These are phyloP conservation scores for Aphanomyces astaci DNA, from an alignment of 352 stramenopile species.

Conservation along the genomic window DNA sequence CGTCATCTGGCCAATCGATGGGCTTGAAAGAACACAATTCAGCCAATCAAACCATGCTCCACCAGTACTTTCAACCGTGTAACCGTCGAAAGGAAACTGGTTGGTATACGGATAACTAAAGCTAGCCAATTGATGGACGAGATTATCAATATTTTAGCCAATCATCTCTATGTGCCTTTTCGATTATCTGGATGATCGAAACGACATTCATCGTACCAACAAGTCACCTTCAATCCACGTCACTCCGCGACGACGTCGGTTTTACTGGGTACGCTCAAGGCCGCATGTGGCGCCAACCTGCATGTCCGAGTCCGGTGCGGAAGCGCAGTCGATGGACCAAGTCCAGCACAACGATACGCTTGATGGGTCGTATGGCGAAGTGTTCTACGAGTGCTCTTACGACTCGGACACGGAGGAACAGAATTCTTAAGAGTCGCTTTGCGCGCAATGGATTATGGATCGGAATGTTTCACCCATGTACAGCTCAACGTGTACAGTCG, in stretches of 20 bases:
- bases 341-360: constrained; percentile 86
- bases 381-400: constrained; percentile 68
- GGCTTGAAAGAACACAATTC: not conserved
- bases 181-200: not conserved
- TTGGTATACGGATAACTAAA: no score
- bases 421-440: constrained; percentile 84
- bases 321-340: constrained; percentile 82
- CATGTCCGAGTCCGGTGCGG: constrained; percentile 63
- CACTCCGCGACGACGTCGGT: constrained; percentile 39
- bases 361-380: constrained; percentile 75
- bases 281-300: constrained; percentile 79
- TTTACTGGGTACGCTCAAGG: constrained; percentile 67
- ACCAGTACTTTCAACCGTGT: not conserved
- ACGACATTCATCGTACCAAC: not conserved
- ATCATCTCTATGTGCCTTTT: not conserved
- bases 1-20: not conserved
- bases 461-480: no score
- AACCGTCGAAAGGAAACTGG: not conserved
- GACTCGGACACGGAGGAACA: constrained; percentile 85
- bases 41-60: not conserved
- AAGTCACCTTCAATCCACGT: not conserved
- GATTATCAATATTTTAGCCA: not conserved
- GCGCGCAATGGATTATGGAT: constrained; percentile 87
- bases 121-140: no score
- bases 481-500: constrained; percentile 82